phyloP scores from a whole-genome alignment of 139 green algal genomes.

The Picochlorum sp. region DNA sequence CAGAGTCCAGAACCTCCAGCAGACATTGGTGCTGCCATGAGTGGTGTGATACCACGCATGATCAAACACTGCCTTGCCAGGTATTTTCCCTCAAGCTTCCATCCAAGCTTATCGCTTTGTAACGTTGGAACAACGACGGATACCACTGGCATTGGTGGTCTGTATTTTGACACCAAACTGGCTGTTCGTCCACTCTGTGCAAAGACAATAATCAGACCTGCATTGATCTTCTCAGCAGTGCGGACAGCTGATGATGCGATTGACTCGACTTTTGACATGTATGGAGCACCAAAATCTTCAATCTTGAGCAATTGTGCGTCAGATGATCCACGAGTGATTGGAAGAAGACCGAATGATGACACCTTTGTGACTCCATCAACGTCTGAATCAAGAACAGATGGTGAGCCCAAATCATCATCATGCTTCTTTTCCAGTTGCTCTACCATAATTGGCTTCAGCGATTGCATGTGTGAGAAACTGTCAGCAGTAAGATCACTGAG shows the following conservation, averaged over 20 bases:
- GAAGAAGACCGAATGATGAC: constrained; percentile 25
- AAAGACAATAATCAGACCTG: constrained; percentile 76
- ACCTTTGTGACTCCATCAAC: not conserved
- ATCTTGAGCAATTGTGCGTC: constrained; percentile 1
- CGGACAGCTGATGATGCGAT: constrained; percentile 76
- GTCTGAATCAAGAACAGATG: not conserved
- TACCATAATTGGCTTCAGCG: not conserved
- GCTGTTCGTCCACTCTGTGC: constrained; percentile 68
- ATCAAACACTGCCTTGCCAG: constrained; percentile 40
- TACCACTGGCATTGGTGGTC: constrained; percentile 55
- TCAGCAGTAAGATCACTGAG: not conserved
- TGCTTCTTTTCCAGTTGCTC: not conserved
- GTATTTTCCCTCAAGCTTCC: constrained; percentile 34
- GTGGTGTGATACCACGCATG: constrained; percentile 37
- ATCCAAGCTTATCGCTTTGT: constrained; percentile 19
- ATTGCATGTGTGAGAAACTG: not conserved
- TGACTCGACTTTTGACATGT: constrained; percentile 45
- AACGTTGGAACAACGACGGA: constrained; percentile 45
- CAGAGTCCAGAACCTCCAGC: constrained; percentile 28
- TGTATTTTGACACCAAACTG: constrained; percentile 78
- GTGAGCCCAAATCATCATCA: not conserved
- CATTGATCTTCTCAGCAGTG: constrained; percentile 72
- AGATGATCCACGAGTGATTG: not conserved
- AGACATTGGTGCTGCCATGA: constrained; percentile 42
- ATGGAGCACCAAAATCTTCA: constrained; percentile 7